Evolutionary conservation across 371 early-diverging fungal genomes (phyloP).

Genomic region (Syncephalastrum monosporum): DNA sequence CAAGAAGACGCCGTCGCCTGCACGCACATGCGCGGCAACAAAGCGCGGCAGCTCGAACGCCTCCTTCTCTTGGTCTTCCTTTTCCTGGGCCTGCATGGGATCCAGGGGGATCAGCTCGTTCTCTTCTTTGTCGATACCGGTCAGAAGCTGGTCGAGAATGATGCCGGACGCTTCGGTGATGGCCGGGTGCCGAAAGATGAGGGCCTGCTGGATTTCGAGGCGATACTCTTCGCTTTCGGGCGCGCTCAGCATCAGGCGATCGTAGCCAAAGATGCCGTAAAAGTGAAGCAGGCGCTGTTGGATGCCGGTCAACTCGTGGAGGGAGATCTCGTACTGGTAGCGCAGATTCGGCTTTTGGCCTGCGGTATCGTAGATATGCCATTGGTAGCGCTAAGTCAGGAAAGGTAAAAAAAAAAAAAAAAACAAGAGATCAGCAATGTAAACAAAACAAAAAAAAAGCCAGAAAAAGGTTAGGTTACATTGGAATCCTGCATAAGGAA

Average conservation of each 20-base stretch:
- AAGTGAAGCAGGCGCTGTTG: constrained; percentile 25
- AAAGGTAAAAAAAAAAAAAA: neutral
- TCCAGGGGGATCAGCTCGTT: constrained; percentile 21
- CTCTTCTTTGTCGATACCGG: constrained; percentile 12
- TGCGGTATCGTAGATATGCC: constrained; percentile 20
- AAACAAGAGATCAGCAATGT: neutral
- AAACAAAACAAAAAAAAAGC: neutral
- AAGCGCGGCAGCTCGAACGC: constrained; percentile 18
- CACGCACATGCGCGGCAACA: constrained; percentile 39
- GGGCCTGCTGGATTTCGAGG: constrained; percentile 22
- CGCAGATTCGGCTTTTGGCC: constrained; percentile 18
- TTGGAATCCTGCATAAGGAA: constrained; percentile 26
- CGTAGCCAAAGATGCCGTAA: constrained; percentile 31
- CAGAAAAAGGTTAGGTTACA: constrained; percentile 14
- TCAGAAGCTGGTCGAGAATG: constrained; percentile 23
- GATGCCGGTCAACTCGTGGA: constrained; percentile 15
- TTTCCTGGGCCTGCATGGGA: constrained; percentile 19
- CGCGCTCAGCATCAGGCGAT: constrained; percentile 15
- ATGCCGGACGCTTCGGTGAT: constrained; percentile 21
- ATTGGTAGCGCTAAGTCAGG: constrained; percentile 23
- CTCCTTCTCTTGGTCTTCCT: constrained; percentile 12
- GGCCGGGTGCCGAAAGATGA: constrained; percentile 24
- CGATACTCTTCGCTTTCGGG: constrained; percentile 23
- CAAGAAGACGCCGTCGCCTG: constrained; percentile 34
- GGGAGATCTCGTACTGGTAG: constrained; percentile 22